Base-by-base conservation (phyloP, 2,329 filamentous ascomycete genomes). In the Canariomyces notabilis region DNA sequence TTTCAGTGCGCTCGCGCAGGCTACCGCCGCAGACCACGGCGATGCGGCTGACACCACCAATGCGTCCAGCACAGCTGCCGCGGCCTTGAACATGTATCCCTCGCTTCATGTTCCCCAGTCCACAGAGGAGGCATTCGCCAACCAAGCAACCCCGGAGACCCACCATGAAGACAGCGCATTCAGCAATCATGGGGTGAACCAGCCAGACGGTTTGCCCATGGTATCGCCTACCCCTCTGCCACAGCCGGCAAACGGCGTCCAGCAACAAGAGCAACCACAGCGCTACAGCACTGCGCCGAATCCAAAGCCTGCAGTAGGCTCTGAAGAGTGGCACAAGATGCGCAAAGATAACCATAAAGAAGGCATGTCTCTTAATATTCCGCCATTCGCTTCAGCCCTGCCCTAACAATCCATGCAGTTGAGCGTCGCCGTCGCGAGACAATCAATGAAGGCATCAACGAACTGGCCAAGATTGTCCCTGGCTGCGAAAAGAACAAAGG, bases 401-500 rank as follows among this genome's bases (percentile, higher is more conserved):
- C 67, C 57, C 50, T 57, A 38, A 56, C 58, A 20, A 49, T 5
- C 5, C 31, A 29, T 37, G 12, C 44, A 97, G 93, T 98, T 52
- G 93, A 98, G 70, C 89, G 93, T 50, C 88, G 93, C 49, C 89
- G 93, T 36, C 87, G 93, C 53, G 93, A 98, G 69, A 96, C 93
- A 0, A 98, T 98, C 65, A 98, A 98, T 57, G 93, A 98, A 68
- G 93, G 93, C 40, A 98, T 98, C 59, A 97, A 96, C 62, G 93
- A 97, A 67, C 80, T 98, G 22, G 88, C 91, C 57, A 97, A 96
- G 71, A 95, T 98, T 56, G 93, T 98, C 0, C 93, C 93, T 0
- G 89, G 89, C 12, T 96, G 91, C 61, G 93, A 98, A 69, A 98
- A 97, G 76, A 97, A 98, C 74, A 98, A 98, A 69, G 93, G 93